Base-by-base conservation (phyloP, 2,329 filamentous ascomycete species). In the Dactylellina parvicollis region DNA sequence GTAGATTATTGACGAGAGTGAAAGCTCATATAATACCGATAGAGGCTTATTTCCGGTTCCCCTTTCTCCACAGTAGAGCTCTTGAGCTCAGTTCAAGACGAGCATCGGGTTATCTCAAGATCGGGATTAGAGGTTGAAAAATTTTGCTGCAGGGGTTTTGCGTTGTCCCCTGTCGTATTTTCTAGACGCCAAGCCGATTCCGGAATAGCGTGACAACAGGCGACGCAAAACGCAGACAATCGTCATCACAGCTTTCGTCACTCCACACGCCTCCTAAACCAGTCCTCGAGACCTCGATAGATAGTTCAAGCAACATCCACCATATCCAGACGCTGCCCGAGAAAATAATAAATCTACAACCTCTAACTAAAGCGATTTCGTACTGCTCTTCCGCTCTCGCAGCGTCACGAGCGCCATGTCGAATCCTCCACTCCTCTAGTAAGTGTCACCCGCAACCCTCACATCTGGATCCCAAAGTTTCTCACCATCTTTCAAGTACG, bases 401-500 rank as follows among this genome's bases (percentile, higher is more conserved):
- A 22, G 32, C 28, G 20, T 30, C 12, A 2, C 34, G 26, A 24
- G n/a, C 46, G 49, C 10, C 28, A 74, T 74, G 70, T 74, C 75
- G 72, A 74, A 60, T 70, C 75, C 74, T 75, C 76, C 64, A 20
- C 67, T 73, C 40, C 72, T 70, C 16, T 75, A 75, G 71, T 71
- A 52, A 5, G 62, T 77, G 1, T 38, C 32, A 18, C 49, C 59
- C 22, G 60, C 46, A 46, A 20, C 40, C 47, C 32, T 49, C 14
- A 20, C 42, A 10, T 36, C 69, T 47, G 49, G 30, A 36, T 73
- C 26, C 40, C n/a, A 24, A 65, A 34, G 66, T 74, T 65, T 59
- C 46, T 60, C 59, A 65, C 47, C 46, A 75, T 32, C 69, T 24
- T 44, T 22, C 78, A 20, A 96, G 92, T 83, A 89, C 92, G 77